These are phyloP conservation scores for Cyclotella cryptica DNA, from an alignment of 108 stramenopile genomes.

Conservation along the genomic window DNA sequence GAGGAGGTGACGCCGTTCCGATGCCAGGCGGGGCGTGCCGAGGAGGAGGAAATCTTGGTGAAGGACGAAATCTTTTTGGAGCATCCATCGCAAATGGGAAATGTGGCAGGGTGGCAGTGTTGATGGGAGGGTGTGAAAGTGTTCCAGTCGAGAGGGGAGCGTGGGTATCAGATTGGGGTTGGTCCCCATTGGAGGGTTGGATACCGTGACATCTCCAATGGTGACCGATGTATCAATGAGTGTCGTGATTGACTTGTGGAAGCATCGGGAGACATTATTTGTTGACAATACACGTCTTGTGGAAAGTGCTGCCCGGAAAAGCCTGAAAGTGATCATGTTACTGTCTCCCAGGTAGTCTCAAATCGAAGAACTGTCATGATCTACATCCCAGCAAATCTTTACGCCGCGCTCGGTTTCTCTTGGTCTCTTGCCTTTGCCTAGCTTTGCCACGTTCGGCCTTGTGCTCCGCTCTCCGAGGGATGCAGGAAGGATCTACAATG, in stretches of 20 bases:
- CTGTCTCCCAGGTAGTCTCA: too few relatives aligned
- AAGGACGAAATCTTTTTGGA: conserved; percentile 80
- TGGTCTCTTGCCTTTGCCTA: too few relatives aligned
- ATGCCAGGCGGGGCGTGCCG: conserved; percentile 66
- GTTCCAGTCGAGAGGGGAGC: conserved; percentile 2
- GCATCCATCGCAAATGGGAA: conserved; percentile 86
- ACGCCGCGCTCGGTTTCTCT: too few relatives aligned
- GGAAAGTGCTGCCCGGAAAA: too few relatives aligned
- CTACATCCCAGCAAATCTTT: too few relatives aligned
- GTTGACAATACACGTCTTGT: too few relatives aligned
- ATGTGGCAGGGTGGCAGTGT: conserved; percentile 48
- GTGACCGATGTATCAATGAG: conserved; percentile 36
- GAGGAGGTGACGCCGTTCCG: conserved; percentile 63
- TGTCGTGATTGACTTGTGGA: neutral
- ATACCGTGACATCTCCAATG: conserved; percentile 45
- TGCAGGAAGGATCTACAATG: too few relatives aligned
- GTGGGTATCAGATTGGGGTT: neutral
- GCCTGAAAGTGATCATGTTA: too few relatives aligned
- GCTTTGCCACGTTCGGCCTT: too few relatives aligned
- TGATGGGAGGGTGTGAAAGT: neutral
- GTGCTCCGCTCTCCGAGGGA: too few relatives aligned
- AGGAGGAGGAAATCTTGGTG: conserved; percentile 81
- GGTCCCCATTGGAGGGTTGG: conserved; percentile 1
- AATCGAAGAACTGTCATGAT: too few relatives aligned
- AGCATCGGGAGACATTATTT: neutral